These are phyloP conservation scores for Saturnispora diversa DNA, from an alignment of 805 yeast genomes.

Conservation along the genomic window DNA sequence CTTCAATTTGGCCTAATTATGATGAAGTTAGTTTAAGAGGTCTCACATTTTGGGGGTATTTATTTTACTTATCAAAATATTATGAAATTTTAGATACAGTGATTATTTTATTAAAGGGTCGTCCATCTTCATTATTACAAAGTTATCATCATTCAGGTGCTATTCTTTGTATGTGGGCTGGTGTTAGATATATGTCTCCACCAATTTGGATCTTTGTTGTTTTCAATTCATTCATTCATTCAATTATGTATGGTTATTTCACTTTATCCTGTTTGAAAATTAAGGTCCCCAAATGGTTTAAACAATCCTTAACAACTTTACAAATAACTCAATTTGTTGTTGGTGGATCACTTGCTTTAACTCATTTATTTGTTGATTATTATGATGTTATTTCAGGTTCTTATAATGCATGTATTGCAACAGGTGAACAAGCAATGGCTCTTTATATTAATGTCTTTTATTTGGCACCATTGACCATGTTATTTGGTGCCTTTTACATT, in stretches of 20 bases:
- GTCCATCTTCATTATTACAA: constrained; percentile 57
- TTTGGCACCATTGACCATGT: constrained; percentile 57
- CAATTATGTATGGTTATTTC: constrained; percentile 67
- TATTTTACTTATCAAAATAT: constrained; percentile 62
- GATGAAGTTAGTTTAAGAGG: constrained; percentile 30
- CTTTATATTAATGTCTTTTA: constrained; percentile 54
- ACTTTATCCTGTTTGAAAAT: constrained; percentile 51
- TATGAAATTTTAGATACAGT: constrained; percentile 66
- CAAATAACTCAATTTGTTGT: constrained; percentile 62
- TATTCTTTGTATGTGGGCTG: constrained; percentile 77
- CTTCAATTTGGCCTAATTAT: constrained; percentile 44
- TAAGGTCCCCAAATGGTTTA: constrained; percentile 47
- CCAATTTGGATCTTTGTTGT: constrained; percentile 78
- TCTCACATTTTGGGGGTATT: constrained; percentile 51
- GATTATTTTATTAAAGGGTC: constrained; percentile 60
- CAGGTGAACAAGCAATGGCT: constrained; percentile 57
- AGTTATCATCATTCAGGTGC: constrained; percentile 77
- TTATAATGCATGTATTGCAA: constrained; percentile 43
- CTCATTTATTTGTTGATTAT: constrained; percentile 55
- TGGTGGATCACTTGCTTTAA: constrained; percentile 61
- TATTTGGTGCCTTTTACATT: constrained; percentile 58
- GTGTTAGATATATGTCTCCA: constrained; percentile 58
- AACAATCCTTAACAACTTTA: constrained; percentile 53
- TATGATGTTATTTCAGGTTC: constrained; percentile 39
- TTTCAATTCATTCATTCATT: constrained; percentile 71